Base-by-base conservation (phyloP, 2,329 filamentous ascomycete species). In the Nothophaeocryptopus gaeumannii region DNA sequence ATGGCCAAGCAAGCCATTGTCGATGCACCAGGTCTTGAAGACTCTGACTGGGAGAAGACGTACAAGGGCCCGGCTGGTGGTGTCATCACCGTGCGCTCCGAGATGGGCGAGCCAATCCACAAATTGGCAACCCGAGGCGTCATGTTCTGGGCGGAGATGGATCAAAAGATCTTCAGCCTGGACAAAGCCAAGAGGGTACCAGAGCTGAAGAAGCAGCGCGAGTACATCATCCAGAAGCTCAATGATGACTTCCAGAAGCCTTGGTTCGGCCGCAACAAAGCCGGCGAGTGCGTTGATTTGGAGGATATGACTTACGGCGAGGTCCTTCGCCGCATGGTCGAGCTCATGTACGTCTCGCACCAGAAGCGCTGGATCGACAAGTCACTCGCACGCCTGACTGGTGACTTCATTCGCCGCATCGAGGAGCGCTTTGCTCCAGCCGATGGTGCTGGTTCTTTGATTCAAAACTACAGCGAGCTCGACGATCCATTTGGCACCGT, bases 51-150 rank as follows among this genome's bases (percentile, higher is more conserved):
- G 91, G 90, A 96, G 73, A 85, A 91, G 74, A 95, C 89, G 5
- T 96, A 96, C 77, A 89, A 92, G 75, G 89, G 88, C 13, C 80
- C 90, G 20, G 87, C 91, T 50, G 93, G 93, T 63, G 93, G 93
- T 68, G 84, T 99, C 56, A 92, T 99, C 63, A 99, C 93, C 26
- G 93, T 99, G 41, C 84, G 90, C 58, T 99, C 93, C 1, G 93
- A 99, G 74, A 99, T 99, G 95, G 95, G 93, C 39, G 93, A 99
- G 78, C 95, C 93, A 5, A 99, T 99, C 55, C 93, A 99, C 78
- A 99, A 99, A 77, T 82, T 99, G 52, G 95, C 93, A 12, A 99
- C 93, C 41, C 87, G 95, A 51, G 93, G 93, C 80, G 91, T 99
- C 40, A 78, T 83, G 47, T 96, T 99, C 78, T 99, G 93, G 93